These are phyloP conservation scores for Mucor indicus DNA, from an alignment of 371 early-diverging fungal species.

Conservation along the genomic window DNA sequence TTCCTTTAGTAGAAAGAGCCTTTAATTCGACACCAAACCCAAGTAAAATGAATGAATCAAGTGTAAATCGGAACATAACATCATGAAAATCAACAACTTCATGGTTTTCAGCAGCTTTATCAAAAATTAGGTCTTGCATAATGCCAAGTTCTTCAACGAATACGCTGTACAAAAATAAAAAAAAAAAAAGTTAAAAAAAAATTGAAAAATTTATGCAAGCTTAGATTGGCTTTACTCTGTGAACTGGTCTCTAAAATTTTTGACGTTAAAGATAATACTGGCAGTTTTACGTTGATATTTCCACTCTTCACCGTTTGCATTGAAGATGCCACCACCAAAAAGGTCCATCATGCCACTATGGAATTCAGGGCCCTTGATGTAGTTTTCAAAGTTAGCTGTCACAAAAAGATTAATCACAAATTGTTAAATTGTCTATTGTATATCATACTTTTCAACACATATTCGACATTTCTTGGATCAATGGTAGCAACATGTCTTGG, in stretches of 20 bases:
- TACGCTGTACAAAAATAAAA: conserved; percentile 10
- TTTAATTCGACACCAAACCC: conserved; percentile 50
- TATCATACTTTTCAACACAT: conserved; percentile 21
- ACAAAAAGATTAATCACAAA: background rate
- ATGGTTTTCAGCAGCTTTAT: conserved; percentile 26
- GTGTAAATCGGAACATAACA: conserved; percentile 51
- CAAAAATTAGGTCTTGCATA: conserved; percentile 23
- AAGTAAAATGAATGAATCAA: conserved; percentile 56
- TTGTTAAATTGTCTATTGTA: background rate
- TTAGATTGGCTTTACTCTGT: conserved; percentile 24
- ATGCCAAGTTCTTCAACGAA: conserved; percentile 28
- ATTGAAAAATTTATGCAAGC: background rate
- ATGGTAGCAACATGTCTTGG: conserved; percentile 14
- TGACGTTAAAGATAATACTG: conserved; percentile 46
- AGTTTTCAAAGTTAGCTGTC: conserved; percentile 24
- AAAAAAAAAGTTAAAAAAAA: background rate
- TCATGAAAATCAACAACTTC: conserved; percentile 53
- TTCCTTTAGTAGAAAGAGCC: conserved; percentile 22
- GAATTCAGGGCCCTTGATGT: conserved; percentile 28
- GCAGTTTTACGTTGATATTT: conserved; percentile 37
- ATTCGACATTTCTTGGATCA: conserved; percentile 26
- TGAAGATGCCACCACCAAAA: conserved; percentile 33
- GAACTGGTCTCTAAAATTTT: conserved; percentile 48
- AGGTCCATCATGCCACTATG: conserved; percentile 16
- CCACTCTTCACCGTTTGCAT: conserved; percentile 41